Evolutionary conservation across 768 basidiomycete species (phyloP).

Genomic region (Amanita fuliginea): DNA sequence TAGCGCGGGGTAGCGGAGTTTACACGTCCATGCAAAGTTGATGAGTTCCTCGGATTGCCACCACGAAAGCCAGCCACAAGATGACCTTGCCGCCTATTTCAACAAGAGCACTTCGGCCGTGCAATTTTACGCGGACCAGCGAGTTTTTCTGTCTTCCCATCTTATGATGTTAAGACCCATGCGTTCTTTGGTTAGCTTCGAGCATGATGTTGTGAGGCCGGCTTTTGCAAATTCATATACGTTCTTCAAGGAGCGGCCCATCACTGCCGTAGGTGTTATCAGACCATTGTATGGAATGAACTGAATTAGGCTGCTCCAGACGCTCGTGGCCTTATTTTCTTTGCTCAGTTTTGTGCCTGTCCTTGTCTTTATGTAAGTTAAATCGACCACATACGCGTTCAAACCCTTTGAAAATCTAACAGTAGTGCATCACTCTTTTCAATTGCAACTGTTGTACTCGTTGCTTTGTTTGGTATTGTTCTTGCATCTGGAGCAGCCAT

Average conservation of each 20-base stretch:
- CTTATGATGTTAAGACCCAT: background rate
- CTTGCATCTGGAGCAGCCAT: slow-evolving; percentile 20
- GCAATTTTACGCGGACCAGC: slow-evolving; percentile 24
- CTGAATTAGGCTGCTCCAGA: slow-evolving; percentile 16
- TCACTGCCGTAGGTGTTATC: slow-evolving; percentile 19
- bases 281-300: background rate
- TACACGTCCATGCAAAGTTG: background rate
- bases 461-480: slow-evolving; percentile 24
- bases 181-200: slow-evolving; percentile 21
- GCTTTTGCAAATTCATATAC: slow-evolving; percentile 18
- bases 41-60: background rate
- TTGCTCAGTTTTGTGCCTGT: slow-evolving; percentile 23
- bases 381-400: background rate
- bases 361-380: slow-evolving; percentile 27
- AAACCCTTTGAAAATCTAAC: background rate
- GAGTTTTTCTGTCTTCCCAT: slow-evolving; percentile 1
- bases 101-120: slow-evolving; percentile 24
- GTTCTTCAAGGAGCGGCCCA: slow-evolving; percentile 23
- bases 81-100: slow-evolving; percentile 22
- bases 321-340: slow-evolving; percentile 28
- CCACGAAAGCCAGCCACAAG: slow-evolving; percentile 1
- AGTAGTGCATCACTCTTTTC: slow-evolving; percentile 18
- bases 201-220: slow-evolving; percentile 32
- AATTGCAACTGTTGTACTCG: slow-evolving; percentile 20
- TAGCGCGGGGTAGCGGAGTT: background rate